phyloP scores from a whole-genome alignment of 305 asterid genomes.

The Rubia peregrina region DNA sequence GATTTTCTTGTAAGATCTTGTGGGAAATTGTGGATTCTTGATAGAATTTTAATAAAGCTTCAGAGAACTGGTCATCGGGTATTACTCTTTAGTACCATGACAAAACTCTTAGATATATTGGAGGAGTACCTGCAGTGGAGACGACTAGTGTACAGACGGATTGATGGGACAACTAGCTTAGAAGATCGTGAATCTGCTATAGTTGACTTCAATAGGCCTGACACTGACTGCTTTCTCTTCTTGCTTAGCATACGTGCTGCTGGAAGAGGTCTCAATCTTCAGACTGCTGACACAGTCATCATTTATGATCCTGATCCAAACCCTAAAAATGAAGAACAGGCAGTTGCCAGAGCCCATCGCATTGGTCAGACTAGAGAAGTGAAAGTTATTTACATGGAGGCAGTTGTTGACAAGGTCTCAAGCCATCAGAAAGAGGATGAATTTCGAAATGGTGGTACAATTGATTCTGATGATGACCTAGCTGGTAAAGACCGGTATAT shows the following conservation, averaged over 20 bases:
- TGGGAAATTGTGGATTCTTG: slow-evolving; percentile 94
- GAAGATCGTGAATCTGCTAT: slow-evolving; percentile 99
- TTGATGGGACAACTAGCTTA: slow-evolving; percentile 95
- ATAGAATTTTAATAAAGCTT: slow-evolving; percentile 84
- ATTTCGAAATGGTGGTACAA: slow-evolving; percentile 56
- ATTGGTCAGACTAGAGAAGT: slow-evolving; percentile 99
- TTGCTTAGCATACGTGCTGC: slow-evolving; percentile 99
- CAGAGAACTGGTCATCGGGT: slow-evolving; percentile 96
- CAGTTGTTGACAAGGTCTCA: slow-evolving; percentile 87
- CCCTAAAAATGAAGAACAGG: slow-evolving; percentile 99
- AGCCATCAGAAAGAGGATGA: slow-evolving; percentile 97
- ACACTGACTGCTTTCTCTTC: slow-evolving; percentile 90
- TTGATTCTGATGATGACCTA: slow-evolving; percentile 95
- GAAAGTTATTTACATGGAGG: slow-evolving; percentile 96
- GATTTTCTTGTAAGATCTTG: slow-evolving; percentile 96
- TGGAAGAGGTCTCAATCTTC: slow-evolving; percentile 97
- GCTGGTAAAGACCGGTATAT: slow-evolving; percentile 94
- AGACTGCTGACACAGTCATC: slow-evolving; percentile 95
- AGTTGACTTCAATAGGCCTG: slow-evolving; percentile 84
- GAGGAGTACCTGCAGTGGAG: slow-evolving; percentile 99
- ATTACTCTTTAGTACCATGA: slow-evolving; percentile 95
- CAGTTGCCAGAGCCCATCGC: slow-evolving; percentile 98
- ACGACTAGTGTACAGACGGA: slow-evolving; percentile 86
- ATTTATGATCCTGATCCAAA: slow-evolving; percentile 99
- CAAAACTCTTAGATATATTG: slow-evolving; percentile 93